phyloP scores from a whole-genome alignment of 1,139 yeast genomes.

The Nakaseomyces kungkrabaensis region DNA sequence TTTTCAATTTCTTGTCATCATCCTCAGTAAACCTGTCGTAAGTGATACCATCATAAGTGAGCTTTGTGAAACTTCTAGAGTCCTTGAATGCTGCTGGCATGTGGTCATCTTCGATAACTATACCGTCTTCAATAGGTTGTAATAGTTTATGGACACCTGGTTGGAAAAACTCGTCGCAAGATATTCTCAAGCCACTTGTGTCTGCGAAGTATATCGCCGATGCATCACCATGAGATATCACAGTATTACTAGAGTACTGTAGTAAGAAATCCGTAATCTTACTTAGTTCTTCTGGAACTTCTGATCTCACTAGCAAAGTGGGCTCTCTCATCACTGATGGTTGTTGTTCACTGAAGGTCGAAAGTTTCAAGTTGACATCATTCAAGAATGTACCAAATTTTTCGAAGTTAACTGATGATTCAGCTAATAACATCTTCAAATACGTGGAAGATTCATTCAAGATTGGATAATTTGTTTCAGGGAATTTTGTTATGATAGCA shows the following conservation, averaged over 20 bases:
- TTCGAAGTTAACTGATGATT: conserved; percentile 28
- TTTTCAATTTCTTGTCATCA: conserved; percentile 20
- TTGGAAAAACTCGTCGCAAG: conserved; percentile 22
- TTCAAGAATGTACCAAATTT: conserved; percentile 27
- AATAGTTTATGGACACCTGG: conserved; percentile 14
- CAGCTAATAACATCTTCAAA: conserved; percentile 24
- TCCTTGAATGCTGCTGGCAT: conserved; percentile 10
- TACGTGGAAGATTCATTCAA: conserved; percentile 28
- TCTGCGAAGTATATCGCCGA: conserved; percentile 26
- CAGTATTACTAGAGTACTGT: conserved; percentile 21
- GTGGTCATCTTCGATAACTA: conserved; percentile 14
- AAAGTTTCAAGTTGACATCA: conserved; percentile 26
- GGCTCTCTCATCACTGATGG: conserved; percentile 20
- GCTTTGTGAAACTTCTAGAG: conserved; percentile 19
- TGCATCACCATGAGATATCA: conserved; percentile 25
- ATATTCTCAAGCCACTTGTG: conserved; percentile 25
- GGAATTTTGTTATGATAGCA: conserved; percentile 26
- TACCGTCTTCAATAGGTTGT: conserved; percentile 23
- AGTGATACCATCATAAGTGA: conserved; percentile 26
- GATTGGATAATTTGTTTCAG: conserved; percentile 28
- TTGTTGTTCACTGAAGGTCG: conserved; percentile 23
- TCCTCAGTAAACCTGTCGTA: conserved; percentile 20
- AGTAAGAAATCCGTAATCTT: conserved; percentile 23
- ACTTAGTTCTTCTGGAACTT: conserved; percentile 19
- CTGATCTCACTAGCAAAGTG: conserved; percentile 26